Percentiles rank a stretch among this genome's conserved stretches.
Evolutionary conservation across 495 filamentous ascomycete genomes (phyloP).

Genomic region (Xanthoparmelia taractica): DNA sequence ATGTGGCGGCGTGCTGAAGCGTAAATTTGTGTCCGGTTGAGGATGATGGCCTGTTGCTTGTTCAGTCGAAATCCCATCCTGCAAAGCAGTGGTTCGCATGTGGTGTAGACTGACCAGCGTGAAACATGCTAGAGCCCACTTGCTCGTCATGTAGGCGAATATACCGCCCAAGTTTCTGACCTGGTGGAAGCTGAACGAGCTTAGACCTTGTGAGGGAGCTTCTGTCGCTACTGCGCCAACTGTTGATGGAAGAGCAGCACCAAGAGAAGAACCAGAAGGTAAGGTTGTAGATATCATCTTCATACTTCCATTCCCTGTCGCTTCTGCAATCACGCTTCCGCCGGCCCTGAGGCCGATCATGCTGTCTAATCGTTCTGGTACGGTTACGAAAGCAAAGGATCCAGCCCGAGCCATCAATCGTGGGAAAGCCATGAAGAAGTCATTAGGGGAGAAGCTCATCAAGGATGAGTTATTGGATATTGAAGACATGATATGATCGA

Average conservation of each 20-base stretch:
- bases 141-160: conserved; percentile 85
- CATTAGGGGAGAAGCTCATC: conserved; percentile 32
- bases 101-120: conserved; percentile 48
- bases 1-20: conserved; percentile 77
- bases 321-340: conserved; percentile 53
- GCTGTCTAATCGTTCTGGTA: conserved; percentile 56
- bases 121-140: conserved; percentile 86
- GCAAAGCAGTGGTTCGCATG: neutral
- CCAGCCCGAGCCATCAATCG: conserved; percentile 57
- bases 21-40: conserved; percentile 90
- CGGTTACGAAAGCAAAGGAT: conserved; percentile 46
- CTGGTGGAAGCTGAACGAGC: conserved; percentile 30
- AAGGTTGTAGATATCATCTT: conserved; percentile 34
- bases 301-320: conserved; percentile 36
- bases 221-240: conserved; percentile 30
- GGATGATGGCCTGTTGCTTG: conserved; percentile 53
- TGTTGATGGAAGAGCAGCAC: conserved; percentile 18
- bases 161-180: conserved; percentile 68
- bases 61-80: conserved; percentile 17
- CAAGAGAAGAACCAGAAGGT: conserved; percentile 20
- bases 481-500: conserved; percentile 8
- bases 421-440: conserved; percentile 54
- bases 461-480: conserved; percentile 20
- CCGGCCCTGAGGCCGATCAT: conserved; percentile 44
- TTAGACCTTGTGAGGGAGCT: conserved; percentile 6